A percentile compares a stretch with the other conserved stretches of the same genome.
These are phyloP conservation scores for Alternaria sp. DNA, from an alignment of 2,329 filamentous ascomycete species.

Conservation along the genomic window DNA sequence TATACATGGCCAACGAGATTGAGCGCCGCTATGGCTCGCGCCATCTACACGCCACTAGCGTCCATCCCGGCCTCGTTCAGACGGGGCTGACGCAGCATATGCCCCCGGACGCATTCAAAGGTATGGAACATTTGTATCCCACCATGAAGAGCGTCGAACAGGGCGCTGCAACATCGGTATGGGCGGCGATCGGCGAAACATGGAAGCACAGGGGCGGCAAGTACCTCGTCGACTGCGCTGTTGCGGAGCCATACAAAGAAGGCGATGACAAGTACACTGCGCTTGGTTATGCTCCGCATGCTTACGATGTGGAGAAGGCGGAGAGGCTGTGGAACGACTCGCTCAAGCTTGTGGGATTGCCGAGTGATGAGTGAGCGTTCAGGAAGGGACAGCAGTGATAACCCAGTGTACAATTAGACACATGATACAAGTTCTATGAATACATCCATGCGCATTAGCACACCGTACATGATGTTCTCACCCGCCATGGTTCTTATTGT, in stretches of 20 bases:
- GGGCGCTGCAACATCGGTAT: constrained; percentile 58
- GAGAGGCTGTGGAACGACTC: constrained; percentile 34
- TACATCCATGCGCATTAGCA: not conserved
- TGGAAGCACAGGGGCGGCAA: constrained; percentile 57
- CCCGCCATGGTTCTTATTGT: not conserved
- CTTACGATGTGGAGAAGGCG: constrained; percentile 38
- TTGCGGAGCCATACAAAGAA: constrained; percentile 16
- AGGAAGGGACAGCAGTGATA: not conserved
- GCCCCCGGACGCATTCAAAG: not conserved
- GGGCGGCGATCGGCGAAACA: constrained; percentile 52
- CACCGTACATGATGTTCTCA: not conserved
- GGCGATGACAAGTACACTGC: constrained; percentile 18
- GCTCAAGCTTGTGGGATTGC: constrained; percentile 8
- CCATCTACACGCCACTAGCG: constrained; percentile 53
- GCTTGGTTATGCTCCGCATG: constrained; percentile 30
- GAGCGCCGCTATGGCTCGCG: constrained; percentile 55
- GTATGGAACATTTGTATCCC: constrained; percentile 5
- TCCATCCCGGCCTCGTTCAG: constrained; percentile 59
- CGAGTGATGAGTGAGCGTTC: not conserved
- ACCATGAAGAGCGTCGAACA: constrained; percentile 45
- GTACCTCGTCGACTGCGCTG: constrained; percentile 51
- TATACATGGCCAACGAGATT: constrained; percentile 60
- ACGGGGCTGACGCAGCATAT: constrained; percentile 30
- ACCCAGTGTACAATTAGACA: not conserved
- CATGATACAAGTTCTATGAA: not conserved